Evolutionary conservation across 2,329 filamentous ascomycete genomes (phyloP).

Genomic region (Colletotrichum sp.): DNA sequence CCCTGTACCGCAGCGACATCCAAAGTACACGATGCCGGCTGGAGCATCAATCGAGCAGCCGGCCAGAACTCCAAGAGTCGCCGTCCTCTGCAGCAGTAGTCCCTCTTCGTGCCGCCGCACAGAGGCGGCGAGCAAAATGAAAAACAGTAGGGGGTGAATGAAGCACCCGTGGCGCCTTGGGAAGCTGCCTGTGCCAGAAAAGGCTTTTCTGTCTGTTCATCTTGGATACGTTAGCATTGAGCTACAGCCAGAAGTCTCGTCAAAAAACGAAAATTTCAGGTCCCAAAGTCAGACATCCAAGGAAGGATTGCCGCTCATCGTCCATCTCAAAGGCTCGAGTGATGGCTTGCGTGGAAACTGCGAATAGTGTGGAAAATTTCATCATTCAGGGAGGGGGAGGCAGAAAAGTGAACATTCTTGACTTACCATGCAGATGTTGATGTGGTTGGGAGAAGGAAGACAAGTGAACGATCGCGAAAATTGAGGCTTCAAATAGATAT

Average conservation of each 20-base stretch:
- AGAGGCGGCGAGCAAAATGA: neutral
- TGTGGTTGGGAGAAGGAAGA: neutral
- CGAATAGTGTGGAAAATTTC: neutral
- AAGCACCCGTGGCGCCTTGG: neutral
- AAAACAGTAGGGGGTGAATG: neutral
- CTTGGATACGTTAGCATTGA: neutral
- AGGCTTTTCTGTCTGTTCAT: neutral
- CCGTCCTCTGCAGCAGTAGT: neutral
- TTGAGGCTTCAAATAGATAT: neutral
- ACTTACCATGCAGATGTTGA: neutral
- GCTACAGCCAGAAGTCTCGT: neutral
- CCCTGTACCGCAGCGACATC: neutral
- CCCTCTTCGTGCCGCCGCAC: neutral
- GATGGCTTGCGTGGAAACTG: neutral
- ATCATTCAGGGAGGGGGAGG: neutral
- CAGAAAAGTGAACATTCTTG: neutral
- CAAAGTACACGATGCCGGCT: neutral
- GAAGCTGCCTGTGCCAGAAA: neutral
- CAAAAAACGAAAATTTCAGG: neutral
- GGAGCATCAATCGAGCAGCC: neutral
- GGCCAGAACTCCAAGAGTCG: neutral
- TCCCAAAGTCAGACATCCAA: neutral
- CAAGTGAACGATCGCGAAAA: neutral
- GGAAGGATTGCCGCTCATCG: neutral
- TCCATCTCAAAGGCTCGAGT: neutral